A percentile compares a stretch with the other conserved stretches of the same genome.
phyloP scores from a whole-genome alignment of 495 filamentous ascomycete genomes.

The Aspergillus biplanus region DNA sequence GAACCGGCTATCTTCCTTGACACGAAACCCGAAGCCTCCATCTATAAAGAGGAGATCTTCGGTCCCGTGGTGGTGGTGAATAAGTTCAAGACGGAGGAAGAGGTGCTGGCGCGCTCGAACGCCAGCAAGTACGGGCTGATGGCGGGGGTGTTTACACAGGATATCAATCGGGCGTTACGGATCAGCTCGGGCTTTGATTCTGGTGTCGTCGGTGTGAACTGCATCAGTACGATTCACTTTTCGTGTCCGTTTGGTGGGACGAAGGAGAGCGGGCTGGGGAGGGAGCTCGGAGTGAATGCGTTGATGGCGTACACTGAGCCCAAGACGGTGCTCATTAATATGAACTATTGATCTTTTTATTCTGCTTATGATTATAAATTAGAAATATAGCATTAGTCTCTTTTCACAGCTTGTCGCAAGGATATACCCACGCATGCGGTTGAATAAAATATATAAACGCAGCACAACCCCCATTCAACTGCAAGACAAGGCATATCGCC shows the following conservation, averaged over 20 bases:
- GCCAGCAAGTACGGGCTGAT: constrained; percentile 30
- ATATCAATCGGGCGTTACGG: constrained; percentile 48
- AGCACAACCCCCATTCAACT: no score
- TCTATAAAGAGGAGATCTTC: constrained; percentile 34
- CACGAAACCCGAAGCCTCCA: constrained; percentile 21
- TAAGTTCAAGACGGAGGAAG: constrained; percentile 10
- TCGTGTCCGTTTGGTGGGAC: constrained; percentile 50
- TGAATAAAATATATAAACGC: no score
- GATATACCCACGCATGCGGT: no score
- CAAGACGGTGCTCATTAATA: constrained; percentile 47
- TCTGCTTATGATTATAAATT: no score
- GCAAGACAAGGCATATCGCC: no score
- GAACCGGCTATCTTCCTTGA: constrained; percentile 28
- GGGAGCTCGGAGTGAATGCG: constrained; percentile 87
- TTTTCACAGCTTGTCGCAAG: no score
- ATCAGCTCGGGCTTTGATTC: constrained; percentile 44
- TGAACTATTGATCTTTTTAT: constrained; percentile 9
- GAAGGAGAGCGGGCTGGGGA: constrained; percentile 55
- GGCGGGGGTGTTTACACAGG: constrained; percentile 48
- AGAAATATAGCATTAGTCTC: no score
- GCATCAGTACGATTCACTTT: constrained; percentile 32
- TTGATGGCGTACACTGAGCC: constrained; percentile 49
- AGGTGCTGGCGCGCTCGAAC: neutral
- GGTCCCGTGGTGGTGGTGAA: constrained; percentile 20
- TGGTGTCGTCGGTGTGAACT: constrained; percentile 52